Evolutionary conservation across 2,329 filamentous ascomycete genomes (phyloP), one percentile per base, ranked within the genome.

Genomic region (Neocucurbitaria cava): DNA sequence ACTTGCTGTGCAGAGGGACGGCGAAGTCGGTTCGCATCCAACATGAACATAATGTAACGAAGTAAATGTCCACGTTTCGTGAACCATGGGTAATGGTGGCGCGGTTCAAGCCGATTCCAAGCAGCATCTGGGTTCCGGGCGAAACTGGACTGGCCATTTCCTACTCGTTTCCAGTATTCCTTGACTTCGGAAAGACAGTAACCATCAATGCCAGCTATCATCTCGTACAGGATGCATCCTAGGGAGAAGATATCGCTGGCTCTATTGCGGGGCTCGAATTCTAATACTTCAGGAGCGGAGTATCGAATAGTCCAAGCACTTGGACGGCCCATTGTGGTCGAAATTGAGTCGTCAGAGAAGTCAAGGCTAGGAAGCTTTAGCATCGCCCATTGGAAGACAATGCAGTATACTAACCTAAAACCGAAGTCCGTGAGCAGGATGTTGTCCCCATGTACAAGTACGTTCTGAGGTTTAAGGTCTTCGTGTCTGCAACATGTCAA

Each of bases 381-480:
- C 7, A 44, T 7, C 21, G 15, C 3, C 5, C 17, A 15, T 18
- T 1, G n/a, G 7, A 13, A 5, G 11, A 24, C 15, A 5, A 20
- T 9, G 7, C 7, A 15, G 11, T 28, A 33, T 13, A 11, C 52
- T 33, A 44, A 62, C 61, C 54, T 56, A 26, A 64, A 60, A 4
- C 59, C 59, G 41, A 64, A 66, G 41, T 64, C 61, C 0, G 63
- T 66, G 2, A 64, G 26, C 3, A 66, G 46, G 28, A 66, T 44
- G 11, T 61, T 61, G 2, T 36, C 7, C n/a, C 56, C 58, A 39
- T 61, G 61, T 35, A 66, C 49, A 8, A 66, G 46, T 10, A 67
- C 35, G 17, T 67, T 67, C 30, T 62, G 52, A 3, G 62, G 62
- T 33, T 65, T 65, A 15, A 64, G 47, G 28, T 65, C 62, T 41